phyloP scores from a whole-genome alignment of 2,329 filamentous ascomycete species.

The Fusarium concolor region DNA sequence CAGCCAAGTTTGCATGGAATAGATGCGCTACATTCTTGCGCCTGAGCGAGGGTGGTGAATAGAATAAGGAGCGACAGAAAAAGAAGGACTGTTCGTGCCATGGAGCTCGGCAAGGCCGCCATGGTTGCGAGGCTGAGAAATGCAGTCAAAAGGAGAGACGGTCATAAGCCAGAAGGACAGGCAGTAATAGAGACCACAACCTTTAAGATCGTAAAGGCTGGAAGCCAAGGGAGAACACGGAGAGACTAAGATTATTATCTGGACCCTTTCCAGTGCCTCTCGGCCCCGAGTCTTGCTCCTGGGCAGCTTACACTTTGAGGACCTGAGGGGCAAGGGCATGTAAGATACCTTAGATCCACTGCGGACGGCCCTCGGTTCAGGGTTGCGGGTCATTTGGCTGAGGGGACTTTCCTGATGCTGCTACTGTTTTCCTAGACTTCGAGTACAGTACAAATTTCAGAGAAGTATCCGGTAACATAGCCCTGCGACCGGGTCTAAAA shows the following conservation, averaged over 20 bases:
- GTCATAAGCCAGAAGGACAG: not conserved
- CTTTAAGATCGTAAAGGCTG: not conserved
- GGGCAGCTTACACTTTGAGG: not conserved
- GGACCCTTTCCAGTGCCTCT: not conserved
- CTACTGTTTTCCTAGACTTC: not conserved
- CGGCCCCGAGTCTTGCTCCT: not conserved
- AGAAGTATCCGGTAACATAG: not conserved
- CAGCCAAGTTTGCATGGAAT: slow-evolving; percentile 48
- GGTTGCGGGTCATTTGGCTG: not conserved
- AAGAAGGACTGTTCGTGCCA: slow-evolving; percentile 7
- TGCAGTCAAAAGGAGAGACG: not conserved
- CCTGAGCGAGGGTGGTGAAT: not conserved
- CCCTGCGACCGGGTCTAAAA: not conserved
- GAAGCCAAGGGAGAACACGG: not conserved
- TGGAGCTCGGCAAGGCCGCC: not conserved
- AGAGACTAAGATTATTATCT: not conserved
- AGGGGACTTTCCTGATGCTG: not conserved
- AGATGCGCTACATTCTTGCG: slow-evolving; percentile 10
- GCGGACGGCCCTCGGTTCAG: not conserved
- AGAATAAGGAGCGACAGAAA: slow-evolving; percentile 9
- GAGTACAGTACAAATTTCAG: not conserved
- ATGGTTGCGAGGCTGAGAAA: slow-evolving; percentile 2
- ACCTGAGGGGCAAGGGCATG: not conserved
- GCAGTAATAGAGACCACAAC: not conserved
- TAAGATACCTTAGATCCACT: not conserved